Percentiles rank a stretch among this genome's conserved stretches.
phyloP scores from a whole-genome alignment of 2,329 filamentous ascomycete genomes.

The Stylonectria norvegica region DNA sequence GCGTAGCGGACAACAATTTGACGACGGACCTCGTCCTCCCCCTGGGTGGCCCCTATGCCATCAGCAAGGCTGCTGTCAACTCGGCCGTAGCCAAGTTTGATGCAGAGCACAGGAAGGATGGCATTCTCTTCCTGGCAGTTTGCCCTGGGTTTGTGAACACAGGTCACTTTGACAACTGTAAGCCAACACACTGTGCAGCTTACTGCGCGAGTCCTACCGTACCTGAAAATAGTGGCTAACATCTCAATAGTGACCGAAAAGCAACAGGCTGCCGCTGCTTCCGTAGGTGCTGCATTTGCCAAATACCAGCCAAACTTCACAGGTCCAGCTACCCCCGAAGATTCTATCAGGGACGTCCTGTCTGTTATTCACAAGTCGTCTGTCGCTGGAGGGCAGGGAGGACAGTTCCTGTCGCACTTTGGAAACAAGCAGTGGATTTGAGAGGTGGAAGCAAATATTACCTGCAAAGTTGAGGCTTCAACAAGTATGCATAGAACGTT shows the following conservation, averaged over 20 bases:
- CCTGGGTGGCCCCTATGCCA: constrained; percentile 38
- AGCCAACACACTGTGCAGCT: too few species aligned
- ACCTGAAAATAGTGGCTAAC: too few species aligned
- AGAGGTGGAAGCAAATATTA: neutral
- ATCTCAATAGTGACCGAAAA: neutral
- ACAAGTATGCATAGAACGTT: too few species aligned
- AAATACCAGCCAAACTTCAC: constrained; percentile 5
- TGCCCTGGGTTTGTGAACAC: constrained; percentile 50
- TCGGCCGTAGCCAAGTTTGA: constrained; percentile 50
- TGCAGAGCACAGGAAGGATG: constrained; percentile 45
- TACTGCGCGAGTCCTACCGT: too few species aligned
- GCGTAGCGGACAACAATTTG: constrained; percentile 44
- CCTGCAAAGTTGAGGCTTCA: too few species aligned
- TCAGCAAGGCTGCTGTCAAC: constrained; percentile 53
- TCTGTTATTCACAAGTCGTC: constrained; percentile 3
- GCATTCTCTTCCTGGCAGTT: constrained; percentile 50
- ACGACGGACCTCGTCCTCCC: constrained; percentile 36
- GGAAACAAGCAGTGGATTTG: constrained; percentile 7
- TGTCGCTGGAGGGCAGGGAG: constrained; percentile 3
- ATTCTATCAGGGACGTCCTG: constrained; percentile 2
- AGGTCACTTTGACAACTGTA: constrained; percentile 29
- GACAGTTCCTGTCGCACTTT: constrained; percentile 5
- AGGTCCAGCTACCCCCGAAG: neutral
- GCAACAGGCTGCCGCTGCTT: neutral
- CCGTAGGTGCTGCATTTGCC: neutral